Percentiles rank a stretch among this genome's conserved stretches.
Evolutionary conservation across 345 rosid genomes (phyloP).

Genomic region (Populus pruinosa): DNA sequence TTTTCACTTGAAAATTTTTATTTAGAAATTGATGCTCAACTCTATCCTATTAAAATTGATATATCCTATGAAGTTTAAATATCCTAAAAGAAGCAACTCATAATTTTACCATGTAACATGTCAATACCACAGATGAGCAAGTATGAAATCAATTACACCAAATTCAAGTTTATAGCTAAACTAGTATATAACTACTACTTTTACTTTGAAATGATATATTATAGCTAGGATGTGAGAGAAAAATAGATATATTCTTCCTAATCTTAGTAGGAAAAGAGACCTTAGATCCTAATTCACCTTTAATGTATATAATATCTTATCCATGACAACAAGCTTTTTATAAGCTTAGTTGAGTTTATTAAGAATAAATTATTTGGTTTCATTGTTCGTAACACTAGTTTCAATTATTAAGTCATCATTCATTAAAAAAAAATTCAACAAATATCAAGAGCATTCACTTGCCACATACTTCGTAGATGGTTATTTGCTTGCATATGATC

Average conservation of each 20-base stretch:
- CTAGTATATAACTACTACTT: not conserved
- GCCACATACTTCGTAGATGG: conserved; percentile 65
- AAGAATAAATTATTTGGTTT: not conserved
- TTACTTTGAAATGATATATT: not conserved
- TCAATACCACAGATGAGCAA: not conserved
- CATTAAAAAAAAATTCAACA: not conserved
- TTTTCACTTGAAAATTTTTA: not conserved
- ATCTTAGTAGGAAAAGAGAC: not conserved
- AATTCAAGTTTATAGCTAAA: not conserved
- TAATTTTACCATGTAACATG: not conserved
- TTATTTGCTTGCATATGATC: conserved; percentile 75
- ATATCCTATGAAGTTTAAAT: not conserved
- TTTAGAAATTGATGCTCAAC: not conserved
- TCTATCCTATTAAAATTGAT: not conserved
- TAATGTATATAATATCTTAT: no score
- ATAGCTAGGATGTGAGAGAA: not conserved
- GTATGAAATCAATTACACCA: not conserved
- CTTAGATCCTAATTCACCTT: not conserved
- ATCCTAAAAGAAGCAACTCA: not conserved
- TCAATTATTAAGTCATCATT: not conserved
- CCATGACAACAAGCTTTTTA: not conserved
- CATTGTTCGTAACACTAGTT: not conserved
- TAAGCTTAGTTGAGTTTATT: not conserved
- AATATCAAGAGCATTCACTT: not conserved
- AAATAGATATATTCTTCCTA: not conserved